Evolutionary conservation across 2,329 filamentous ascomycete genomes (phyloP).

Genomic region (Trichoderma citrinoviride): DNA sequence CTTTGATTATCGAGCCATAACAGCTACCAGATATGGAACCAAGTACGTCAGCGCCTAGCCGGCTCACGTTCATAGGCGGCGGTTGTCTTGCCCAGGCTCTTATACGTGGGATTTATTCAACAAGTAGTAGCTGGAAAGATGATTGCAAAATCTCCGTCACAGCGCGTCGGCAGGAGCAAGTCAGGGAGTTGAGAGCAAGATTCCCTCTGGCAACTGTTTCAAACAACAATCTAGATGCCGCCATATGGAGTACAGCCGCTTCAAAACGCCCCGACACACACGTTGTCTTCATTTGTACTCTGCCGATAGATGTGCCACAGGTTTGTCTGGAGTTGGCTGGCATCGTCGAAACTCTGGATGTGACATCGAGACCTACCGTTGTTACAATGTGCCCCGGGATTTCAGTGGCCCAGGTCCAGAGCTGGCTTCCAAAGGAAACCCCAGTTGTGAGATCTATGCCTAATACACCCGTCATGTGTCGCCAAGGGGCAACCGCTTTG

Average conservation of each 20-base stretch:
- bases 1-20: too few species aligned
- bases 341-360: neutral
- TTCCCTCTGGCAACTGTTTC: constrained; percentile 6
- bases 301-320: constrained; percentile 8
- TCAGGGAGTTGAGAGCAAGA: neutral
- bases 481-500: constrained; percentile 7
- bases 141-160: constrained; percentile 6
- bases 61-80: constrained; percentile 15
- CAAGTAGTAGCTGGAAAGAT: constrained; percentile 7
- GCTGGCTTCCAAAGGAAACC: constrained; percentile 8
- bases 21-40: too few species aligned
- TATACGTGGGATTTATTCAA: constrained; percentile 5
- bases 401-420: constrained; percentile 11
- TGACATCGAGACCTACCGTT: constrained; percentile 1
- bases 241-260: neutral
- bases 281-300: constrained; percentile 12
- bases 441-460: constrained; percentile 16
- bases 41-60: neutral
- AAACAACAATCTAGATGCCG: constrained; percentile 2
- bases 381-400: constrained; percentile 17
- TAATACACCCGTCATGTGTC: constrained; percentile 12
- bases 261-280: neutral
- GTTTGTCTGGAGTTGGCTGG: neutral
- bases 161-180: constrained; percentile 1
- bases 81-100: constrained; percentile 10